Percentiles rank a stretch among this genome's conserved stretches.
Evolutionary conservation across 495 filamentous ascomycete species (phyloP).

Genomic region (Acidomyces sp.): DNA sequence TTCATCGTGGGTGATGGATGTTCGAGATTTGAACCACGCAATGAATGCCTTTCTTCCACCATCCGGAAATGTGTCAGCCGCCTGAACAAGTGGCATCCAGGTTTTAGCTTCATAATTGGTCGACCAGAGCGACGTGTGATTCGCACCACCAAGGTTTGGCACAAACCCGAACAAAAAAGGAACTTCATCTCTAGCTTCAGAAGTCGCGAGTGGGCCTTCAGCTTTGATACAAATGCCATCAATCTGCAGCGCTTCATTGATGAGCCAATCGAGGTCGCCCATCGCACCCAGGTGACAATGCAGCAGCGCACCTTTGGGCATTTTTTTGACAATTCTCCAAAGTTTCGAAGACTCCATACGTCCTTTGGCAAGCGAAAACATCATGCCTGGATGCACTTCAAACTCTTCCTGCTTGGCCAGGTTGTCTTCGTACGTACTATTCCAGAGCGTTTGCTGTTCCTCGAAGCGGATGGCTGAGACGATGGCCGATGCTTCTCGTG

Average conservation of each 20-base stretch:
- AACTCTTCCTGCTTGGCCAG: conserved; percentile 40
- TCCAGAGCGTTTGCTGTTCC: conserved; percentile 63
- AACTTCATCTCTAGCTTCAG: conserved; percentile 35
- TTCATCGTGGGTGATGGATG: conserved; percentile 54
- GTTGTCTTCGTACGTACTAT: conserved; percentile 50
- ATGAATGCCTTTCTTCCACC: conserved; percentile 59
- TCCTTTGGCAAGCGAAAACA: conserved; percentile 68
- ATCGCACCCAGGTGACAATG: conserved; percentile 85
- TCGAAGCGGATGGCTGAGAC: conserved; percentile 62
- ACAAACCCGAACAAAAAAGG: conserved; percentile 44
- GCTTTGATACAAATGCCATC: conserved; percentile 61
- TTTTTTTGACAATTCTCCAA: conserved; percentile 67
- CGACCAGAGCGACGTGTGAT: conserved; percentile 42
- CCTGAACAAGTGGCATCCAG: conserved; percentile 45
- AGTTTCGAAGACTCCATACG: conserved; percentile 69
- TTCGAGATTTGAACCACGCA: conserved; percentile 63
- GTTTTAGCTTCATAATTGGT: conserved; percentile 42
- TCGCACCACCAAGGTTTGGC: conserved; percentile 16
- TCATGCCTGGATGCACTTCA: conserved; percentile 68
- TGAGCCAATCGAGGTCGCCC: conserved; percentile 69
- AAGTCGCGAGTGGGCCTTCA: conserved; percentile 37
- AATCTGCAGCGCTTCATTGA: conserved; percentile 56
- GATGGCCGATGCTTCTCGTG: conserved; percentile 61
- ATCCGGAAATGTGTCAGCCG: conserved; percentile 63
- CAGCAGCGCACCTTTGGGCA: conserved; percentile 85